Base-by-base conservation (phyloP, 495 filamentous ascomycete genomes). In the Tuber aestivum region DNA sequence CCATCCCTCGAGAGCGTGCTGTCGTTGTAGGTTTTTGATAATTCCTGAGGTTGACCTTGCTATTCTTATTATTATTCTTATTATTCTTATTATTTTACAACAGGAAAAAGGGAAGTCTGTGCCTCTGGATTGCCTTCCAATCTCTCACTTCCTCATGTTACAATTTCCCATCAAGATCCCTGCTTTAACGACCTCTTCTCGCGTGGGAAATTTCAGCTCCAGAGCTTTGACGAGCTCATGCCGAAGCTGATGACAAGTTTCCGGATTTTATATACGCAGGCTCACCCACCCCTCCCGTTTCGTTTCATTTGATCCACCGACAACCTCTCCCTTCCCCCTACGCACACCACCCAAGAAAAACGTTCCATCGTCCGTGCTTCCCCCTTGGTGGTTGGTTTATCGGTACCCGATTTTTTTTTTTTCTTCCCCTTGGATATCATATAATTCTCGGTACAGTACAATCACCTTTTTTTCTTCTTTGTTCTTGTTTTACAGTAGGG, bases 261-360 rank as follows among this genome's bases (percentile, higher is more conserved):
- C 78, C 69, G 69, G 76, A 79, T 79, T 79, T 79, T 79, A 79
- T 79, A 79, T 79, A 79, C 78, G 78, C 78, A 73, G 76, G 76
- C 77, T 77, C 65, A 71, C 76, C 78, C 78, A 79, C 78, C 78
- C 77, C 78, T 72, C 72, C 78, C 44, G 76, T 79, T 79, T 79
- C 78, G 78, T 79, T 79, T 79, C 78, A 78, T 74, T 76, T 78
- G 76, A 79, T 78, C 76, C 77, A 73, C 68, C 75, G 38, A 78
- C 71, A 70, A 32, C 56, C 56, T 65, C 69, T 71, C 72, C 77
- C 78, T 79, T 72, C 76, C 72, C 74, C 44, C 69, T 76, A 70
- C 70, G 76, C 78, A 79, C 78, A 79, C 78, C 77, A 76, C 77
- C 72, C 77, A 79, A 44, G 76, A 79, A 65, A 65, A 79, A 75